These are phyloP conservation scores for Sungouiozyma intestinalis DNA, from an alignment of 805 yeast species.

Conservation along the genomic window DNA sequence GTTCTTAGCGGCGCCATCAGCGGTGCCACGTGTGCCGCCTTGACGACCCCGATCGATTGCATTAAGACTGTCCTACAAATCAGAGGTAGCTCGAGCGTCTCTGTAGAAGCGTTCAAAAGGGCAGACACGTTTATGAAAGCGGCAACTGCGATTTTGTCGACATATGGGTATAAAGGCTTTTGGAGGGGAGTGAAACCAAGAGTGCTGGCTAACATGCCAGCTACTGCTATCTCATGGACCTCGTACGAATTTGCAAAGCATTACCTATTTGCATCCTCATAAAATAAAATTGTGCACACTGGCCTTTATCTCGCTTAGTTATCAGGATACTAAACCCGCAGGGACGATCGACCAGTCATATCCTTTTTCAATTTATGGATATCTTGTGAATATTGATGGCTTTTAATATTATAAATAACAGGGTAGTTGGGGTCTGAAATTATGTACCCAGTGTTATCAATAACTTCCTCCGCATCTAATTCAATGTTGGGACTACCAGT, in stretches of 20 bases:
- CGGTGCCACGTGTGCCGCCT: conserved; percentile 91
- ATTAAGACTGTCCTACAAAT: conserved; percentile 88
- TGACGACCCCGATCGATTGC: conserved; percentile 91
- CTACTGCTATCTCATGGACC: conserved; percentile 96
- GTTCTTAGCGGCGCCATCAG: conserved; percentile 89
- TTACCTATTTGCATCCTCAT: conserved; percentile 15
- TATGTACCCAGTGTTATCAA: conserved; percentile 16
- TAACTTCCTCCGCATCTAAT: conserved; percentile 19
- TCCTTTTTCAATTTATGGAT: conserved; percentile 16
- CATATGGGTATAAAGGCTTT: conserved; percentile 59
- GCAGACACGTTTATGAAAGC: conserved; percentile 66
- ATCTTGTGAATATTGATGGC: conserved; percentile 19
- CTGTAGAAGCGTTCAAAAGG: conserved; percentile 32
- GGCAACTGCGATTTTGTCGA: conserved; percentile 49
- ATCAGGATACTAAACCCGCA: neutral
- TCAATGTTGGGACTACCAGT: neutral
- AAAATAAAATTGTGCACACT: neutral
- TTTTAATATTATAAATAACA: conserved; percentile 21
- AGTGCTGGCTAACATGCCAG: conserved; percentile 84
- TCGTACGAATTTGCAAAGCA: conserved; percentile 92
- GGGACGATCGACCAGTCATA: conserved; percentile 9
- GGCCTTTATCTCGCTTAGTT: neutral
- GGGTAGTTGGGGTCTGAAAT: conserved; percentile 28
- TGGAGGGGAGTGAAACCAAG: conserved; percentile 82
- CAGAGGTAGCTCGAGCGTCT: conserved; percentile 40